Percentiles rank a stretch among this genome's conserved stretches.
Evolutionary conservation across 1,284 basidiomycete species (phyloP).

Genomic region (Trametes hirsuta): DNA sequence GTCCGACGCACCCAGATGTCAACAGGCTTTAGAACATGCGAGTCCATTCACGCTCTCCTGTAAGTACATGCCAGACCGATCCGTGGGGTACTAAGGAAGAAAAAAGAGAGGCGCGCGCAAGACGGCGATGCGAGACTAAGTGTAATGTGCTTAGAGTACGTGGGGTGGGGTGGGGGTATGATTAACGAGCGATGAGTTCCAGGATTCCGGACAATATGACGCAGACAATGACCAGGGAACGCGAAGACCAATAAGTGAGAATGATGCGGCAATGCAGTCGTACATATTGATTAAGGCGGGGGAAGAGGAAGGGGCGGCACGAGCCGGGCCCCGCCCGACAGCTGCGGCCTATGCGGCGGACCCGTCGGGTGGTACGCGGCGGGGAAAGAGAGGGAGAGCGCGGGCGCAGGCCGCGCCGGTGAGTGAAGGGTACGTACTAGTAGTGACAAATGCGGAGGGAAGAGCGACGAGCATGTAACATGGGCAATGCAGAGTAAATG

Average conservation of each 20-base stretch:
- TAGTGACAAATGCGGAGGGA: conserved; percentile 16
- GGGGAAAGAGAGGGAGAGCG: conserved; percentile 4
- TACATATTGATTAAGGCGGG: conserved; percentile 12
- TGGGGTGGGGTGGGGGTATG: conserved; percentile 12
- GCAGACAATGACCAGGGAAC: conserved; percentile 12
- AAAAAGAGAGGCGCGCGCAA: not conserved
- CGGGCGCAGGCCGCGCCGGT: not conserved
- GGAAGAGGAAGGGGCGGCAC: conserved; percentile 6
- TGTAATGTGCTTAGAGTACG: conserved; percentile 25
- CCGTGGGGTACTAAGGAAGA: not conserved
- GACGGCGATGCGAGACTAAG: conserved; percentile 12
- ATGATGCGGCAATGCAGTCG: conserved; percentile 11
- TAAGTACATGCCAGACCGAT: not conserved
- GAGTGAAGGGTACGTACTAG: conserved; percentile 12
- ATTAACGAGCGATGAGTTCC: conserved; percentile 27
- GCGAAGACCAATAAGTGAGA: conserved; percentile 7
- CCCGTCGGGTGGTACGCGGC: not conserved
- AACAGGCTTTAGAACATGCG: not conserved
- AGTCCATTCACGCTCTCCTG: not conserved
- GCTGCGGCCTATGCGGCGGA: not conserved
- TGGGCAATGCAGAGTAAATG: not conserved
- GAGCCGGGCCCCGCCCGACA: not conserved
- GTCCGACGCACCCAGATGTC: no score
- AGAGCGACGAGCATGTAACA: conserved; percentile 14
- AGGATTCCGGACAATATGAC: conserved; percentile 16